Percentiles rank a stretch among this genome's conserved stretches.
phyloP scores from a whole-genome alignment of 208 protist species.

The Leishmania braziliensis region DNA sequence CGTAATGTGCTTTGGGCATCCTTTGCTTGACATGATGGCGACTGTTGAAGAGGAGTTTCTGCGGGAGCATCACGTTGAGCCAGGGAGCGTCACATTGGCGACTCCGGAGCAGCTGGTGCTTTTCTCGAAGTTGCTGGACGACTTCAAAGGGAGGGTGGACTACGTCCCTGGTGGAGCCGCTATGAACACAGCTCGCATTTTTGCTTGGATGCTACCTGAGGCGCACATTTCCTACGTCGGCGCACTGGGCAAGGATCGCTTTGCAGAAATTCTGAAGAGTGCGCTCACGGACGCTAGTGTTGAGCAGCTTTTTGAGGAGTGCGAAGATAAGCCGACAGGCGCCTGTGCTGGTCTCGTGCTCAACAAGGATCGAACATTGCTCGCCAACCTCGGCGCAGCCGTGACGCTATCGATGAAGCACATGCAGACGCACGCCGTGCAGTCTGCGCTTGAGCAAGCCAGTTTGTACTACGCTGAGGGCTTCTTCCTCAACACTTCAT shows the following conservation, averaged over 20 bases:
- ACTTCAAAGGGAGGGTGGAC: slow-evolving; percentile 58
- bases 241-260: slow-evolving; percentile 94
- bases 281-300: slow-evolving; percentile 75
- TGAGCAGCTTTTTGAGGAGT: slow-evolving; percentile 70
- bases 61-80: slow-evolving; percentile 72
- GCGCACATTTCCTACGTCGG: slow-evolving; percentile 75
- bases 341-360: slow-evolving; percentile 96
- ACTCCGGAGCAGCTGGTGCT: slow-evolving; percentile 92
- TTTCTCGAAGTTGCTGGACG: slow-evolving; percentile 74
- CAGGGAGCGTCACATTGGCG: slow-evolving; percentile 92
- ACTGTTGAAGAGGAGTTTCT: slow-evolving; percentile 86
- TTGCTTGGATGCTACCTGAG: slow-evolving; percentile 74
- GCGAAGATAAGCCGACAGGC: slow-evolving; percentile 84
- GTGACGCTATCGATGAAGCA: slow-evolving; percentile 86
- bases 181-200: slow-evolving; percentile 95
- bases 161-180: slow-evolving; percentile 97
- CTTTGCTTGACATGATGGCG: slow-evolving; percentile 97
- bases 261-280: slow-evolving; percentile 68
- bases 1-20: slow-evolving; percentile 89
- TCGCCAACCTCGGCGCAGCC: slow-evolving; percentile 95
- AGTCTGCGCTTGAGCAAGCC: slow-evolving; percentile 58
- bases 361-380: slow-evolving; percentile 90
- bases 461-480: slow-evolving; percentile 88
- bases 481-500: slow-evolving; percentile 96
- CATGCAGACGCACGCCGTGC: slow-evolving; percentile 53